Base-by-base conservation (phyloP, 257 asterid species). In the Cordia subcordata region DNA sequence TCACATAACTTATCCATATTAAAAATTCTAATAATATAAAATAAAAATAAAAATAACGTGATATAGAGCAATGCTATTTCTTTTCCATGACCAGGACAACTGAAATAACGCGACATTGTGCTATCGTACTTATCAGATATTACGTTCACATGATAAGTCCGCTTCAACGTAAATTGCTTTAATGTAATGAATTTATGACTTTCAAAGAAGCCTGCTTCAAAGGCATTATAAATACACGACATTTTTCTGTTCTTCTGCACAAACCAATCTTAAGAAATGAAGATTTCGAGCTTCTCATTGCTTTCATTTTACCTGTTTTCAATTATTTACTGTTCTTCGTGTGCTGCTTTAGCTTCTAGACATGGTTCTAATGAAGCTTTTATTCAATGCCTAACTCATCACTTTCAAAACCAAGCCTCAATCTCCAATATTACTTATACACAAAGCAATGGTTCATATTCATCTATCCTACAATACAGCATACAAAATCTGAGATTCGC, bases 371-470 rank as follows among this genome's bases (percentile, higher is more conserved):
- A 1, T 42, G 47, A 42, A 42, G 68, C 15, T 22, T 63, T 40
- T 63, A 15, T 63, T 23, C 16, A 27, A 44, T 63, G 68, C 54
- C 68, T 63, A 3, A 8, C 33, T 46, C 32, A n/a, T 42, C 60
- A 38, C 0, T 22, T 44, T 23, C 47, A 16, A 8, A 63, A 63
- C 44, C 42, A 50, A 16, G 44, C 12, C 53, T 40, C 68, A 8
- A 22, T 40, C 8, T 14, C n/a, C 16, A 32, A 17, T 11, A 5
- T 27, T 0, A n/a, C 18, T 22, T 63, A 63, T 22, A 63, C 68
- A 38, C 53, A 16, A 40, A 53, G 42, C 12, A 63, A 53, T 21
- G 18, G 58, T 14, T 53, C 68, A 10, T 63, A 63, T 63, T 63
- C 23, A 10, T 63, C 68, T 0, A 22, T 63, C 11, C 49, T 63